phyloP scores from a whole-genome alignment of 805 yeast genomes.

The Clavispora asparagi region DNA sequence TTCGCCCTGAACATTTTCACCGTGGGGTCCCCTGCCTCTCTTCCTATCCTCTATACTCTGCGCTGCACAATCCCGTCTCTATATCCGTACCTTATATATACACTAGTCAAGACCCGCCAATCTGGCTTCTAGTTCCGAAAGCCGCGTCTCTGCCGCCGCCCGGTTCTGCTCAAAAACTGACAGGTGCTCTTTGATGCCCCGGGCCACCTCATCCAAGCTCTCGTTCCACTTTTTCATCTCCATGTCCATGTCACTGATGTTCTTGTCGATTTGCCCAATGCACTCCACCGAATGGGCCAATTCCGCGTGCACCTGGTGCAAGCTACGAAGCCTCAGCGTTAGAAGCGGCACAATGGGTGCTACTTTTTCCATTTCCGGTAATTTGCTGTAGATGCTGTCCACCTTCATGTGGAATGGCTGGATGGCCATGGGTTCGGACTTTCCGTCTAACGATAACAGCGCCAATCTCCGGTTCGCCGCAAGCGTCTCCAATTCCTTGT shows the following conservation, averaged over 20 bases:
- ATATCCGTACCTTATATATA: not conserved
- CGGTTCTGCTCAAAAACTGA: slow-evolving; percentile 19
- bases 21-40: too few species aligned
- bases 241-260: slow-evolving; percentile 17
- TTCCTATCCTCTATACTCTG: too few species aligned
- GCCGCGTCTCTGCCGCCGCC: slow-evolving; percentile 9
- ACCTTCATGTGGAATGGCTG: slow-evolving; percentile 17
- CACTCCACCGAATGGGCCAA: slow-evolving; percentile 23
- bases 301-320: slow-evolving; percentile 30
- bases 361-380: slow-evolving; percentile 23
- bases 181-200: slow-evolving; percentile 20
- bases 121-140: slow-evolving; percentile 5
- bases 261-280: slow-evolving; percentile 22
- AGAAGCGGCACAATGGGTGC: slow-evolving; percentile 21
- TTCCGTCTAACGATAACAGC: slow-evolving; percentile 5
- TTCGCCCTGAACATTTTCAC: too few species aligned
- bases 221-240: slow-evolving; percentile 30
- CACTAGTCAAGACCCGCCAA: not conserved
- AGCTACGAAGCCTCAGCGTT: slow-evolving; percentile 24
- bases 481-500: slow-evolving; percentile 22
- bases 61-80: not conserved
- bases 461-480: slow-evolving; percentile 17
- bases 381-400: slow-evolving; percentile 18
- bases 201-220: slow-evolving; percentile 17
- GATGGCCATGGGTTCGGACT: not conserved